Evolutionary conservation across 805 yeast genomes (phyloP).

Genomic region (Zygosaccharomyces kombuchaensis): DNA sequence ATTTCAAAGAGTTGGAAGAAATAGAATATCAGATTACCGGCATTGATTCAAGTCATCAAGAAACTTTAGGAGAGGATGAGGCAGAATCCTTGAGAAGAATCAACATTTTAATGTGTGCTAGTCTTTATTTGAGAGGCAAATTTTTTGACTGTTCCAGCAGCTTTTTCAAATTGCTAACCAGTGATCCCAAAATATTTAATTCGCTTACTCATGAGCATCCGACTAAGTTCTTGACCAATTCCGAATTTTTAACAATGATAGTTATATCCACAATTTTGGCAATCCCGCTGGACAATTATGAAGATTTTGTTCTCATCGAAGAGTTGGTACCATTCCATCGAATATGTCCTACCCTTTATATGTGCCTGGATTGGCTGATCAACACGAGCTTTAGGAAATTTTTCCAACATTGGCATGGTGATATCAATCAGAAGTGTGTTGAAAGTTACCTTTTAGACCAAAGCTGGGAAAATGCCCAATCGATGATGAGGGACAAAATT

Average conservation of each 20-base stretch:
- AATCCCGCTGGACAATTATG: constrained; percentile 29
- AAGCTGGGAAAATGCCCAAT: constrained; percentile 20
- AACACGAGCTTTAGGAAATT: constrained; percentile 24
- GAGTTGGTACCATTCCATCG: constrained; percentile 16
- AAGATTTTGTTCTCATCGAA: constrained; percentile 22
- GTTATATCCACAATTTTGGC: constrained; percentile 24
- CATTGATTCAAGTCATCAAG: neutral
- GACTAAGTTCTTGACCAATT: constrained; percentile 12
- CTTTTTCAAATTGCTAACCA: constrained; percentile 18
- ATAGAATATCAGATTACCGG: constrained; percentile 21
- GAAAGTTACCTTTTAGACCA: constrained; percentile 19
- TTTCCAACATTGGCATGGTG: constrained; percentile 25
- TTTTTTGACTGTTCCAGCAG: constrained; percentile 21
- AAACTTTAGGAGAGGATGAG: constrained; percentile 10
- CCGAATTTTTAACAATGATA: constrained; percentile 24
- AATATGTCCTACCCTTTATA: constrained; percentile 13
- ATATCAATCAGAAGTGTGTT: constrained; percentile 13
- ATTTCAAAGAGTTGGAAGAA: constrained; percentile 25
- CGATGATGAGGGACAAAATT: constrained; percentile 26
- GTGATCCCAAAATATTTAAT: constrained; percentile 13
- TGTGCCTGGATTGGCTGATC: constrained; percentile 19
- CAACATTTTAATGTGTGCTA: constrained; percentile 15
- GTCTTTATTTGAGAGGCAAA: constrained; percentile 21
- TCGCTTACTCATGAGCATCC: constrained; percentile 1
- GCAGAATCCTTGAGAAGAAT: constrained; percentile 13